A percentile compares a stretch with the other conserved stretches of the same genome.
Conservation (phyloP, 441 rosid species). For the Brassica hybrid region DNA sequence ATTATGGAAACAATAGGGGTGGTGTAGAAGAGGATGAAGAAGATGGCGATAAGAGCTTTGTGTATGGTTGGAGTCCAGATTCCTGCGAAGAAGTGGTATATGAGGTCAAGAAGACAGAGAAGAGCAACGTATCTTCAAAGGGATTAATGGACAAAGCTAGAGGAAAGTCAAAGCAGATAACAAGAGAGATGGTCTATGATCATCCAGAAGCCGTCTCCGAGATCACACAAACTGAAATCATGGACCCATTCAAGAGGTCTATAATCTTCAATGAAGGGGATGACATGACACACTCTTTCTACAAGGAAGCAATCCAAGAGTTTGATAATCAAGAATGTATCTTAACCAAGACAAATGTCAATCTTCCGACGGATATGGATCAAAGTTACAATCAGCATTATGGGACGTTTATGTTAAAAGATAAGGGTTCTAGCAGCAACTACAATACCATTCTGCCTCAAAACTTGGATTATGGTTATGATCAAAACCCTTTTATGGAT, state of each 20-base stretch:
- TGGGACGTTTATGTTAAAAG: constrained; percentile 39
- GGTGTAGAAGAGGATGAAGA: constrained; percentile 17
- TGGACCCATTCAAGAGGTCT: constrained; percentile 40
- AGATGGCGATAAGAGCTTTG: constrained; percentile 22
- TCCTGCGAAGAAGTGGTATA: constrained; percentile 8
- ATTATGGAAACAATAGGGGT: constrained; percentile 3
- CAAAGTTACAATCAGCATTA: constrained; percentile 46
- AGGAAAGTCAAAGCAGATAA: constrained; percentile 62
- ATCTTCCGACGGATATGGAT: constrained; percentile 23
- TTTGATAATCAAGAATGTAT: no score
- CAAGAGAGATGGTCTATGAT: constrained; percentile 47
- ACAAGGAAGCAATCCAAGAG: constrained; percentile 39
- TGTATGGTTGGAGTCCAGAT: constrained; percentile 32
- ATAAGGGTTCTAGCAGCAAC: constrained; percentile 40
- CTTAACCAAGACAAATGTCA: constrained; percentile 43
- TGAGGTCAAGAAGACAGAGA: constrained; percentile 30
- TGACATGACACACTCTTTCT: constrained; percentile 33
- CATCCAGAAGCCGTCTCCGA: constrained; percentile 37
- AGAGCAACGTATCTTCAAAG: constrained; percentile 38
- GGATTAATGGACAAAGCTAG: constrained; percentile 56
- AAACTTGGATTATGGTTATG: constrained; percentile 50
- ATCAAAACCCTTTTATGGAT: constrained; percentile 44
- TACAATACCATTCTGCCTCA: constrained; percentile 48
- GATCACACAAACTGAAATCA: constrained; percentile 36
- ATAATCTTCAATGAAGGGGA: constrained; percentile 36